Evolutionary conservation across 2,329 filamentous ascomycete species (phyloP), one percentile per base, ranked within the genome.

Genomic region (Penicillium sp.): DNA sequence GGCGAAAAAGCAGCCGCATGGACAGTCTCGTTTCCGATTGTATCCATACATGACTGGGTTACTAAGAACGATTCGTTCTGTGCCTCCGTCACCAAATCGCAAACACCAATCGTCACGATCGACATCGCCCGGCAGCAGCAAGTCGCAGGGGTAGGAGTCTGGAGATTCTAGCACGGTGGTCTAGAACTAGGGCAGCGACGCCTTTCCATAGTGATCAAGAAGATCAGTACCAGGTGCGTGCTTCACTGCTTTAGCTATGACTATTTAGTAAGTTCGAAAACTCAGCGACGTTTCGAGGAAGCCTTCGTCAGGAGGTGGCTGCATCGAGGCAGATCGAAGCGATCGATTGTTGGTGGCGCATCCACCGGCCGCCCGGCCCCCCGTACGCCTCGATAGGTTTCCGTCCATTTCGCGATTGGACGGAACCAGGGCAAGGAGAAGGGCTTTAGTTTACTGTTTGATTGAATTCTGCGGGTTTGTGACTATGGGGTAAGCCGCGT

Each of bases 191-290:
- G 27, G 31, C 14, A 16, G n/a, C 19, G 10, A n/a, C 10, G 18
- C 19, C 58, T 24, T 31, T 31, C 49, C 49, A 44, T 54, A 43
- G 43, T 50, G 40, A 41, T 55, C 24, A 36, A 41, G 51, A n/a
- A 44, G 43, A 46, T 24, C 43, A 14, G 13, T 46, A 27, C 43
- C 43, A 46, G 43, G 18, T 2, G 41, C 41, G 22, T 22, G 3
- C 22, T 22, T 22, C 22, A 22, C 22, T 22, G 11, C 27, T 46
- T 7, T 46, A 46, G 24, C 37, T 7, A 9, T 9, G 27, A 31
- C 6, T 3, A 31, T 4, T 31, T 31, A 6, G 27, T 31, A 31
- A 6, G 6, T 31, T 31, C 7, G 27, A 31, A 31, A 31, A 31
- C 7, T 31, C 7, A 9, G 27, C 6, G 27, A 31, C 27, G 22